Evolutionary conservation across 73 alveolate genomes (phyloP).

Genomic region (Tetrahymena malaccensis): DNA sequence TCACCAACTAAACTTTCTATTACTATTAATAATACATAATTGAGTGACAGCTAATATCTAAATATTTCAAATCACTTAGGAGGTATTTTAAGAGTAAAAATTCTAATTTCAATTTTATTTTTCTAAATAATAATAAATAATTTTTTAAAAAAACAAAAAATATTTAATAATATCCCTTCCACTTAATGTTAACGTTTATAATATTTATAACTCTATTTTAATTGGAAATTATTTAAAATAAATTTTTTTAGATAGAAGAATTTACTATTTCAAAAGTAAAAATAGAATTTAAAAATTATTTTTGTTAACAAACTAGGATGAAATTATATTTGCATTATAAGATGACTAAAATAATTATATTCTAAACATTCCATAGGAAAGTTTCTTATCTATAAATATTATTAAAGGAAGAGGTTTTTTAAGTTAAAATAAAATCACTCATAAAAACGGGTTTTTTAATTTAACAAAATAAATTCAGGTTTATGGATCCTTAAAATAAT

Average conservation of each 20-base stretch:
- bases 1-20: background rate
- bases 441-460: background rate
- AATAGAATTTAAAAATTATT: too few species aligned
- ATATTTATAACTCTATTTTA: too few species aligned
- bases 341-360: background rate
- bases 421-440: background rate
- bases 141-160: too few species aligned
- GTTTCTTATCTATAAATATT: background rate
- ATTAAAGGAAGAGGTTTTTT: background rate
- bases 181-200: too few species aligned
- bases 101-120: too few species aligned
- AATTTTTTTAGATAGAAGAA: too few species aligned
- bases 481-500: background rate
- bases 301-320: too few species aligned
- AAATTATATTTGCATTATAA: background rate
- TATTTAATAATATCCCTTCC: too few species aligned
- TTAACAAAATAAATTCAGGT: background rate
- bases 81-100: background rate
- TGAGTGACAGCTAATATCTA: too few species aligned
- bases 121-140: too few species aligned
- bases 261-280: too few species aligned
- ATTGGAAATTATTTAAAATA: too few species aligned
- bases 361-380: background rate
- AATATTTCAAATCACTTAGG: background rate
- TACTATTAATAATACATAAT: background rate